phyloP scores from a whole-genome alignment of 2,329 filamentous ascomycete species.

The Calonectria pseudoturangicola region DNA sequence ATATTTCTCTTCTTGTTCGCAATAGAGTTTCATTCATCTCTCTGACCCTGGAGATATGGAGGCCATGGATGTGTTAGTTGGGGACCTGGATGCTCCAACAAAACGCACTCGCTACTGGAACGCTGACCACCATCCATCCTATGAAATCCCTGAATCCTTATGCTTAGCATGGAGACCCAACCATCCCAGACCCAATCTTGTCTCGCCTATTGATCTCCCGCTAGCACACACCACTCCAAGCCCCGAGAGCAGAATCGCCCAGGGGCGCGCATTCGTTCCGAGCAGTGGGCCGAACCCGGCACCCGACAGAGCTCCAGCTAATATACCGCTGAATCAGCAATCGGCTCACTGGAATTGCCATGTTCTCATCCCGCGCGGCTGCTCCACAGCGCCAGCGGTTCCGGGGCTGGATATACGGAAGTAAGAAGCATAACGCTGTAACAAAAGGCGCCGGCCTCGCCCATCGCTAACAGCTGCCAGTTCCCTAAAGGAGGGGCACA shows the following conservation, averaged over 20 bases:
- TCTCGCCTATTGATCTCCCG: neutral
- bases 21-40: neutral
- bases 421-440: slow-evolving; percentile 36
- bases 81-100: neutral
- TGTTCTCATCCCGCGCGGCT: slow-evolving; percentile 37
- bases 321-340: slow-evolving; percentile 47
- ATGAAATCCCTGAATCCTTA: neutral
- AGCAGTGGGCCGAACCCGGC: slow-evolving; percentile 16
- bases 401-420: slow-evolving; percentile 53
- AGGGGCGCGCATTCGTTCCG: slow-evolving; percentile 8
- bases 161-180: slow-evolving; percentile 24
- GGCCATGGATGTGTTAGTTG: neutral
- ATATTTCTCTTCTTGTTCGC: neutral
- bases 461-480: slow-evolving; percentile 11
- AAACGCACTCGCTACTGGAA: neutral
- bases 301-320: slow-evolving; percentile 15
- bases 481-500: slow-evolving; percentile 13
- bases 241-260: slow-evolving; percentile 3
- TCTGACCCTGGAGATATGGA: neutral
- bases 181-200: neutral
- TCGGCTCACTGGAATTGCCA: slow-evolving; percentile 32
- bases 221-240: slow-evolving; percentile 24
- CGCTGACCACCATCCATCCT: neutral
- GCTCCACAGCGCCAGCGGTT: slow-evolving; percentile 23
- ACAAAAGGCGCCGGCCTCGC: slow-evolving; percentile 34